Conservation (phyloP, 2,329 filamentous ascomycete genomes). For the Scedosporium aurantiacum region DNA sequence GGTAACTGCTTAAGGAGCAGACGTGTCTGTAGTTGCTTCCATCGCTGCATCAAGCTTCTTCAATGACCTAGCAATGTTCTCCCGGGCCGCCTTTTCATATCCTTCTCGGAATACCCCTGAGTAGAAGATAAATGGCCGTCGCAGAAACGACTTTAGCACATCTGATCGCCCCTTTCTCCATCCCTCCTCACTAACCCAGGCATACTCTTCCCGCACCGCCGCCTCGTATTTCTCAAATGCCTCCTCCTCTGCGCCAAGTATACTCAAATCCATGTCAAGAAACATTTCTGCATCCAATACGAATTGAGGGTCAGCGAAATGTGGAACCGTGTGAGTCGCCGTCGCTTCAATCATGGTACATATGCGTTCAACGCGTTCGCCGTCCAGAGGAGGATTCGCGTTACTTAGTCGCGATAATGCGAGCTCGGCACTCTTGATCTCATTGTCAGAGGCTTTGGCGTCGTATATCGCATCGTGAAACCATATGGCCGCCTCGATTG, state of each 20-base stretch:
- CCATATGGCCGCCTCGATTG: slow-evolving; percentile 9
- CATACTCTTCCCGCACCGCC: slow-evolving; percentile 8
- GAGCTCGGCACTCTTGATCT: slow-evolving; percentile 20
- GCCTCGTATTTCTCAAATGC: slow-evolving; percentile 8
- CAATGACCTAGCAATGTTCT: neutral
- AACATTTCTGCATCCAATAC: slow-evolving; percentile 9
- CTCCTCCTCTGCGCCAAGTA: slow-evolving; percentile 3
- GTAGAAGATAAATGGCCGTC: slow-evolving; percentile 4
- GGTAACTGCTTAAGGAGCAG: neutral
- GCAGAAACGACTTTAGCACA: slow-evolving; percentile 3
- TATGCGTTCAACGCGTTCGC: slow-evolving; percentile 4
- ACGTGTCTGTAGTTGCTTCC: neutral
- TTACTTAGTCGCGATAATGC: neutral
- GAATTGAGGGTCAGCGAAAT: slow-evolving; percentile 1
- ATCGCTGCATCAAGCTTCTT: neutral
- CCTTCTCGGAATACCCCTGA: neutral
- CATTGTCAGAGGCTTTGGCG: slow-evolving; percentile 11
- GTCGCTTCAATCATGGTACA: slow-evolving; percentile 7
- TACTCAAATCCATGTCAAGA: slow-evolving; percentile 8
- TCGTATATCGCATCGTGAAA: slow-evolving; percentile 9
- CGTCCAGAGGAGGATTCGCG: neutral
- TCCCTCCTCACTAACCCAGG: slow-evolving; percentile 5
- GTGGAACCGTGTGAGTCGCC: slow-evolving; percentile 3
- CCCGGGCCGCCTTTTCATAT: neutral
- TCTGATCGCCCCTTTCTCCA: slow-evolving; percentile 3